These are phyloP conservation scores for Pseudopithomyces maydicus DNA, from an alignment of 2,329 filamentous ascomycete species.

Conservation along the genomic window DNA sequence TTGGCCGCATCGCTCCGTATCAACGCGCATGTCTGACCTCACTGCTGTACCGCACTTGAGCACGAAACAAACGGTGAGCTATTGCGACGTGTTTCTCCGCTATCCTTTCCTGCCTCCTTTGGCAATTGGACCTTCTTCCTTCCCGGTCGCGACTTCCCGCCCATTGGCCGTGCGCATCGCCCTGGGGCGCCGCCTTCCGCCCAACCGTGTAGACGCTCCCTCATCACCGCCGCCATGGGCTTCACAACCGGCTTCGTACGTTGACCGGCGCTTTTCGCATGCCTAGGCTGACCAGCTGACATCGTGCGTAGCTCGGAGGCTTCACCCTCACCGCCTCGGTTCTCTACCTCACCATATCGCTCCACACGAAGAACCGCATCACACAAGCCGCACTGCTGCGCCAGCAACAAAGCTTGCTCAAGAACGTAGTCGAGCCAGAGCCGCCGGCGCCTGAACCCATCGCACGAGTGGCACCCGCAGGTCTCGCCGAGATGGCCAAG, in stretches of 20 bases:
- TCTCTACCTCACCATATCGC: slow-evolving; percentile 45
- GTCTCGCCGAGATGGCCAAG: slow-evolving; percentile 54
- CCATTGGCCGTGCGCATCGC: slow-evolving; percentile 2
- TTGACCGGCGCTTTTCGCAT: neutral
- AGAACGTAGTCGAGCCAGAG: slow-evolving; percentile 50
- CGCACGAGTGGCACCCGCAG: slow-evolving; percentile 45
- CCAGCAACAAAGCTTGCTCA: slow-evolving; percentile 52
- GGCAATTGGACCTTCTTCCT: neutral
- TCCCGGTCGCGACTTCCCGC: neutral
- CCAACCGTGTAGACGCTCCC: neutral
- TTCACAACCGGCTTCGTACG: slow-evolving; percentile 58
- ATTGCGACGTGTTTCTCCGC: neutral
- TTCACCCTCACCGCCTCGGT: slow-evolving; percentile 55
- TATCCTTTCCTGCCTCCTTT: neutral
- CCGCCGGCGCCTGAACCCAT: slow-evolving; percentile 46
- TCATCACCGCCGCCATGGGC: slow-evolving; percentile 47
- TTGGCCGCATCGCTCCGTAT: slow-evolving; percentile 1
- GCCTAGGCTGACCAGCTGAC: slow-evolving; percentile 4
- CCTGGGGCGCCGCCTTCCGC: neutral
- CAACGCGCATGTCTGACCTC: slow-evolving; percentile 3
- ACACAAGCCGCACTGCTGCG: slow-evolving; percentile 53
- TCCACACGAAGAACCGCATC: slow-evolving; percentile 54
- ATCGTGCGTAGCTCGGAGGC: slow-evolving; percentile 51
- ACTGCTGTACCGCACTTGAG: neutral
- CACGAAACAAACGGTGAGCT: neutral